Evolutionary conservation across 2,329 filamentous ascomycete species (phyloP).

Genomic region (Xylariaceae sp.): DNA sequence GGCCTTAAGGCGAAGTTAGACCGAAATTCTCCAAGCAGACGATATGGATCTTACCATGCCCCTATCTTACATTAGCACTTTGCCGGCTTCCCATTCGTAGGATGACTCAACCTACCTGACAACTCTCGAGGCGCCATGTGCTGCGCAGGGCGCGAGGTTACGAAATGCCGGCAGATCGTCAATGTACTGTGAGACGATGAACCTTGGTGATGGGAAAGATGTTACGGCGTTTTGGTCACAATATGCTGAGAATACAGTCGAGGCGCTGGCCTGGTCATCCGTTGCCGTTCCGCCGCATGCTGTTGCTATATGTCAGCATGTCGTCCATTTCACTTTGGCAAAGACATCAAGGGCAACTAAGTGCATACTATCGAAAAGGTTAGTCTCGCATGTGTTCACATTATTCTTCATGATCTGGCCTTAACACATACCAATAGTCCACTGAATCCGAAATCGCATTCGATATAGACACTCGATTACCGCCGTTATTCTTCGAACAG

Average conservation of each 20-base stretch:
- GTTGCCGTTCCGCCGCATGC: constrained; percentile 44
- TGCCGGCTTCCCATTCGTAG: background rate
- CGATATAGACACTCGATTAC: background rate
- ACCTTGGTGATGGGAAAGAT: constrained; percentile 36
- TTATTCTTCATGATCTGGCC: too few relatives aligned
- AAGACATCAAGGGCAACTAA: background rate
- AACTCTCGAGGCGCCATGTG: constrained; percentile 35
- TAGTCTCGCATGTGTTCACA: background rate
- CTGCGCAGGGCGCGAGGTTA: constrained; percentile 42
- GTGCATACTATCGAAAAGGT: background rate
- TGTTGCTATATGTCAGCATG: constrained; percentile 7
- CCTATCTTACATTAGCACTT: constrained; percentile 20
- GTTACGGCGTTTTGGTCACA: constrained; percentile 40
- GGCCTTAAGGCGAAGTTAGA: constrained; percentile 27
- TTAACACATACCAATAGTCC: background rate
- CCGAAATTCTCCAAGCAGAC: background rate
- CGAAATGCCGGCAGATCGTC: constrained; percentile 43
- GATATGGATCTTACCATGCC: constrained; percentile 29
- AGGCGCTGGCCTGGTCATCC: constrained; percentile 45
- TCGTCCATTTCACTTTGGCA: background rate
- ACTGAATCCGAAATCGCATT: background rate
- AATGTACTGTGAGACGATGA: constrained; percentile 36
- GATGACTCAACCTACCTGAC: constrained; percentile 32
- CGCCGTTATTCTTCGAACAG: background rate
- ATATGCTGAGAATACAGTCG: constrained; percentile 42